Evolutionary conservation across 345 rosid species (phyloP).

Genomic region (Brassica nigra): DNA sequence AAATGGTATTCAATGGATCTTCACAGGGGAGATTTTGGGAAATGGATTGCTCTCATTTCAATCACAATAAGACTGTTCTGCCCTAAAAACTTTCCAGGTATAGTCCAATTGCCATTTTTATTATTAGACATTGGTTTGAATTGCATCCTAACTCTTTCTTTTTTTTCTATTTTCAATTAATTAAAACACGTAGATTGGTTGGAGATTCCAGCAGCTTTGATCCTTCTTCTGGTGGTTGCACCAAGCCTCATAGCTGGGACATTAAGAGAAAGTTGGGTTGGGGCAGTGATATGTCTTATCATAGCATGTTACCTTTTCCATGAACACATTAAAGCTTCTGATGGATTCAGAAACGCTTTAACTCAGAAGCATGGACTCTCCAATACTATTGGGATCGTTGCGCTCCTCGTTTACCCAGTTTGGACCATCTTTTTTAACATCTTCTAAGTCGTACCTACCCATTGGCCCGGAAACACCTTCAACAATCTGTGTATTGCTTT

Average conservation of each 20-base stretch:
- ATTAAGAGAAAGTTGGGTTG: conserved; percentile 59
- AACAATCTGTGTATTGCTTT: conserved; percentile 13
- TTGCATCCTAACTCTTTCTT: neutral
- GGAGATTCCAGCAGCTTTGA: conserved; percentile 79
- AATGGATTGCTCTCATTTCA: conserved; percentile 81
- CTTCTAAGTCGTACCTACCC: conserved; percentile 38
- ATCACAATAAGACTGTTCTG: conserved; percentile 76
- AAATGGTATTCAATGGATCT: neutral
- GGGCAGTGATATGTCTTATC: conserved; percentile 64
- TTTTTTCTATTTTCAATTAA: neutral
- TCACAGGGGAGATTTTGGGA: conserved; percentile 79
- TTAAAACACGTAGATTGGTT: conserved; percentile 52
- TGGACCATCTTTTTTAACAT: conserved; percentile 70
- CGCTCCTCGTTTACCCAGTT: conserved; percentile 73
- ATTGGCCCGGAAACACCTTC: neutral
- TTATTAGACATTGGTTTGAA: neutral
- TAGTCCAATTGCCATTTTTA: conserved; percentile 6
- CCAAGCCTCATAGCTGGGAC: conserved; percentile 63
- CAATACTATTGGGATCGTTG: conserved; percentile 76
- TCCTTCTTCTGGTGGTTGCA: conserved; percentile 70
- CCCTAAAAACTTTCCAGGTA: conserved; percentile 77
- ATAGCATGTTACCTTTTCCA: conserved; percentile 89
- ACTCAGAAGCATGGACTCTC: conserved; percentile 73
- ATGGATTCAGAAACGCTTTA: conserved; percentile 84
- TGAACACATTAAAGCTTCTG: conserved; percentile 89